These are phyloP conservation scores for Amoebophrya sp. DNA, from an alignment of 169 alveolate genomes.

Conservation along the genomic window DNA sequence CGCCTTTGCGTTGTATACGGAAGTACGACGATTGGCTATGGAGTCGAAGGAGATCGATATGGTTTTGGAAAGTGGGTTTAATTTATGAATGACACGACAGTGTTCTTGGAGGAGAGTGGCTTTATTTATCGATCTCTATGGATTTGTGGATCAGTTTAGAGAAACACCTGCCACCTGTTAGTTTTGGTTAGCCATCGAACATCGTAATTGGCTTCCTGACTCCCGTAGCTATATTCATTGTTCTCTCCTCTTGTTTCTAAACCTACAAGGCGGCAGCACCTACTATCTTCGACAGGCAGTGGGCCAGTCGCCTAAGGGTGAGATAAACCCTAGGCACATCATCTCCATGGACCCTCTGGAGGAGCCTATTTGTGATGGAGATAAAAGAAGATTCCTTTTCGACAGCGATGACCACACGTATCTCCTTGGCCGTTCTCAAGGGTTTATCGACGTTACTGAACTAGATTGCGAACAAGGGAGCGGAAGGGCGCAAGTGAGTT, in stretches of 20 bases:
- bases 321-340: background rate
- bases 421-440: background rate
- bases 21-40: no score
- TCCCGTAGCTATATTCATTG: no score
- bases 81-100: background rate
- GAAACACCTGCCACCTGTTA: no score
- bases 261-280: no score
- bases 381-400: background rate
- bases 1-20: background rate
- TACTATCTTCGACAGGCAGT: background rate
- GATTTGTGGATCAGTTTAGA: no score
- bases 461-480: background rate
- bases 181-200: no score
- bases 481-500: background rate
- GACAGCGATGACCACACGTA: background rate
- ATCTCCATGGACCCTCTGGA: background rate
- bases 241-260: no score
- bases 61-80: background rate
- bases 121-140: no score
- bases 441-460: background rate
- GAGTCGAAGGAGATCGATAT: background rate
- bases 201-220: no score
- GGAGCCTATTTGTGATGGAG: background rate
- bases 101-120: background rate
- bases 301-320: background rate